phyloP scores from a whole-genome alignment of 164 flowering plant genomes.

The Nymphaea thermarum region DNA sequence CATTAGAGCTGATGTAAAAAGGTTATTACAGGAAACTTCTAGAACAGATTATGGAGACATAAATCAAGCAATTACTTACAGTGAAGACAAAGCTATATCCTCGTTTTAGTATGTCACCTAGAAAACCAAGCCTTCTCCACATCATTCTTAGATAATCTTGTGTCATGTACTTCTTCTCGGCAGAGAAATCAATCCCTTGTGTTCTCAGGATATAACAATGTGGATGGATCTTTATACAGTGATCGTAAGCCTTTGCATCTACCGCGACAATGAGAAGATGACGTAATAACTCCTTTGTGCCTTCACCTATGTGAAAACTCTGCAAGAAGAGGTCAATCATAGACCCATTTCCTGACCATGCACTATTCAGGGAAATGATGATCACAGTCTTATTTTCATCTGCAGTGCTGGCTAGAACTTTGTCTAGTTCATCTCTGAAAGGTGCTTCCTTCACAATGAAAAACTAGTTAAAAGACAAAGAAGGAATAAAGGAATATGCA shows the following conservation, averaged over 20 bases:
- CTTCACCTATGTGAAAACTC: slow-evolving; percentile 26
- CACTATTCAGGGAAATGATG: slow-evolving; percentile 19
- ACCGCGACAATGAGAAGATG: slow-evolving; percentile 25
- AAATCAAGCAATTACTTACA: slow-evolving; percentile 7
- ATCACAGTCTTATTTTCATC: slow-evolving; percentile 23
- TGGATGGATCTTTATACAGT: slow-evolving; percentile 21
- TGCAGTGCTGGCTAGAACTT: slow-evolving; percentile 17
- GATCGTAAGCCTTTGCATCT: slow-evolving; percentile 15
- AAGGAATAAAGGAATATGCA: background rate
- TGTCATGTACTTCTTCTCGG: slow-evolving; percentile 15
- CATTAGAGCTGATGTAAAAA: too few relatives aligned
- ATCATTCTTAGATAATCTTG: slow-evolving; percentile 10
- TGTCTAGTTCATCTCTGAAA: slow-evolving; percentile 4
- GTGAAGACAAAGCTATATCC: slow-evolving; percentile 33
- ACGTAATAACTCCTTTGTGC: slow-evolving; percentile 20
- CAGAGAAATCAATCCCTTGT: slow-evolving; percentile 11
- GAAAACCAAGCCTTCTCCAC: slow-evolving; percentile 15
- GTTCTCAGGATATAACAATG: slow-evolving; percentile 21
- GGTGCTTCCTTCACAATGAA: background rate
- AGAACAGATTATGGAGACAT: too few relatives aligned
- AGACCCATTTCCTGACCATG: slow-evolving; percentile 26
- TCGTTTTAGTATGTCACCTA: slow-evolving; percentile 13
- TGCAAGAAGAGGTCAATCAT: slow-evolving; percentile 31
- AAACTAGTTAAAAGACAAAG: background rate
- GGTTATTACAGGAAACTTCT: too few relatives aligned